Evolutionary conservation across 2,329 filamentous ascomycete species (phyloP), one percentile per base, ranked within the genome.

Genomic region (Cladosporium austrohemisphaericum): DNA sequence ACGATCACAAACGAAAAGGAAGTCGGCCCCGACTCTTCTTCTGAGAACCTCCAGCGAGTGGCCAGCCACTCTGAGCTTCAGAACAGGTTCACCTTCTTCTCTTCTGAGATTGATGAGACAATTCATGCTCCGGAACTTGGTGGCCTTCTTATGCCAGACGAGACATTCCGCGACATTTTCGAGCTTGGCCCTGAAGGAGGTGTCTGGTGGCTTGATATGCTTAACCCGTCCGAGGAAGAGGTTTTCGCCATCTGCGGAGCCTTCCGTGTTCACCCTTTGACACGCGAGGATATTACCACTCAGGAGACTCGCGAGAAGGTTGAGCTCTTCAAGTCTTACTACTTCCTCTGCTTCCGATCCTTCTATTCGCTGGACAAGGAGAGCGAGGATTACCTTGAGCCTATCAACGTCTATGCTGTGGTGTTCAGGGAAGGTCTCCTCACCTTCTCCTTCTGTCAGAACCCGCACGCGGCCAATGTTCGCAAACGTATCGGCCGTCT

Each of bases 161-260:
- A 96, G 66, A 86, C 86, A 51, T 86, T 97, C 60, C 85, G 88
- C 25, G 89, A 90, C 50, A 80, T 98, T 9, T 98, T 98, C 65
- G 81, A 84, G 58, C 75, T 83, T 28, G 80, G 79, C 26, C 76
- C 77, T 2, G 77, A 82, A 26, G 78, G 90, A 59, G 92, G 92
- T 61, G 91, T 95, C n/a, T 98, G 92, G 91, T 98, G 93, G 93
- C 77, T 98, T 43, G 95, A 98, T 62, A 85, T 96, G 66, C 86
- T 92, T 65, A 89, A 88, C 58, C 89, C 92, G 1, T 91, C 85
- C 1, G 87, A 91, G 63, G 90, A 92, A 52, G 93, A 97, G 66
- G 83, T 95, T 16, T 83, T 84, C 35, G 85, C 85, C 23, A 85
- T 98, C 54, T 95, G 89, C 74, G 90, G 91, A 63, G 91, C 93